phyloP scores from a whole-genome alignment of 2,329 filamentous ascomycete genomes.

The Stylonectria norvegica region DNA sequence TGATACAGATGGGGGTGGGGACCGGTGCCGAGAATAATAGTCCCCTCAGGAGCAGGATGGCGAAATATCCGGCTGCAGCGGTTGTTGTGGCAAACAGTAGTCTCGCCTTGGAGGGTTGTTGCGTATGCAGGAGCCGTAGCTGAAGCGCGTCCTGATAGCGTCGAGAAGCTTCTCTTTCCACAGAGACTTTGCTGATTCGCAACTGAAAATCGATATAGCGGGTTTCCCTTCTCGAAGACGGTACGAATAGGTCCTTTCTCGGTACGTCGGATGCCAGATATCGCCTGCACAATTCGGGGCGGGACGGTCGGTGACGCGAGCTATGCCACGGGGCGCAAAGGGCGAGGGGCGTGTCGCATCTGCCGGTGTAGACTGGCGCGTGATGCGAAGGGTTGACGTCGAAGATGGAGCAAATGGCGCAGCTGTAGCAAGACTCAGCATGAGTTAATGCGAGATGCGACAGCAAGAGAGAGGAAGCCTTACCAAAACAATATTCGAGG shows the following conservation, averaged over 20 bases:
- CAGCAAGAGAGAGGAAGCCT: neutral
- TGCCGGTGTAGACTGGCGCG: too few relatives aligned
- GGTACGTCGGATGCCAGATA: too few relatives aligned
- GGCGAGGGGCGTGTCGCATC: too few relatives aligned
- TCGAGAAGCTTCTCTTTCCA: neutral
- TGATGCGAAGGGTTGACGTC: conserved; percentile 10
- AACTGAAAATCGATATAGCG: too few relatives aligned
- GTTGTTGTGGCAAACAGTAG: neutral
- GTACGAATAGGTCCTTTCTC: too few relatives aligned
- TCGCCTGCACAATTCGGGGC: too few relatives aligned
- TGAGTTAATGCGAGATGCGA: conserved; percentile 2
- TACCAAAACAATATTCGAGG: too few relatives aligned
- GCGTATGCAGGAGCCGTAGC: neutral
- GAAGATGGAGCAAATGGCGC: conserved; percentile 4
- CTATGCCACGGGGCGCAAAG: too few relatives aligned
- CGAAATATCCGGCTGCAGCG: neutral
- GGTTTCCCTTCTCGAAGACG: too few relatives aligned
- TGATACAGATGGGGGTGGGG: conserved; percentile 1
- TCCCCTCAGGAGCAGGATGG: neutral
- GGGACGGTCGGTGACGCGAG: too few relatives aligned
- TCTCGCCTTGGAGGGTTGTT: neutral
- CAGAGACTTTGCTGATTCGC: too few relatives aligned
- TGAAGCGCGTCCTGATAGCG: neutral
- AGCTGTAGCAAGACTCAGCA: conserved; percentile 7
- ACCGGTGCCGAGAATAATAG: neutral